These are phyloP conservation scores for Diplodia intermedia DNA, from an alignment of 2,329 filamentous ascomycete species.

Conservation along the genomic window DNA sequence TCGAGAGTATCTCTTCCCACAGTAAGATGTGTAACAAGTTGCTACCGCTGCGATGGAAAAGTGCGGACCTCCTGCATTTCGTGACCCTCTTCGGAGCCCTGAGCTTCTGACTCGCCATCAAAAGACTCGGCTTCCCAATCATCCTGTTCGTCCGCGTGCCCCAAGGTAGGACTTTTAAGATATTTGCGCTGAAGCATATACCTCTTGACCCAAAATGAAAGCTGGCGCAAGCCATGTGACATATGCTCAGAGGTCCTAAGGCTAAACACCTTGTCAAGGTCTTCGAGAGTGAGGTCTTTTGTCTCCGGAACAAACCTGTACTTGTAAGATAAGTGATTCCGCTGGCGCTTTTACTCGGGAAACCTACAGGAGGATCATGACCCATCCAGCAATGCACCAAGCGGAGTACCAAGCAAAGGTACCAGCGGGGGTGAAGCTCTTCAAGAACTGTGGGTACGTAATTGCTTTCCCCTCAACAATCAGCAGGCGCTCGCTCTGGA, in stretches of 20 bases:
- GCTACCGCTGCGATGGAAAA: background rate
- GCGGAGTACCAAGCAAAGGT: slow-evolving; percentile 64
- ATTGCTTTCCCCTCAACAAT: slow-evolving; percentile 51
- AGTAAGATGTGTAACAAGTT: background rate
- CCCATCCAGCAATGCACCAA: slow-evolving; percentile 60
- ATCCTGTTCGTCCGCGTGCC: background rate
- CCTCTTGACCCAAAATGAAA: background rate
- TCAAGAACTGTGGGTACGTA: slow-evolving; percentile 43
- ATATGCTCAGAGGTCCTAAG: slow-evolving; percentile 50
- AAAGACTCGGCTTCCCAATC: background rate
- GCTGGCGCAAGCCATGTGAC: background rate
- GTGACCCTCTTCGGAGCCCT: background rate
- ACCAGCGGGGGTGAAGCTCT: slow-evolving; percentile 58
- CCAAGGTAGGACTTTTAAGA: background rate
- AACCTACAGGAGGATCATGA: slow-evolving; percentile 46
- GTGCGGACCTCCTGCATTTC: background rate
- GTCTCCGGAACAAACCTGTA: slow-evolving; percentile 57
- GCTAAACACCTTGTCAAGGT: slow-evolving; percentile 60
- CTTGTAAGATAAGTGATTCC: background rate
- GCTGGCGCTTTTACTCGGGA: too few species aligned
- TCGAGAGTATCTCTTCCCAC: too few species aligned
- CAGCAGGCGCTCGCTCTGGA: too few species aligned
- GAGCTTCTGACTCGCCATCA: background rate
- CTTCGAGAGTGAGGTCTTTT: slow-evolving; percentile 45
- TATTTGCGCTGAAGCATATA: background rate